Conservation (phyloP, 257 asterid genomes). For the Petrea volubilis region DNA sequence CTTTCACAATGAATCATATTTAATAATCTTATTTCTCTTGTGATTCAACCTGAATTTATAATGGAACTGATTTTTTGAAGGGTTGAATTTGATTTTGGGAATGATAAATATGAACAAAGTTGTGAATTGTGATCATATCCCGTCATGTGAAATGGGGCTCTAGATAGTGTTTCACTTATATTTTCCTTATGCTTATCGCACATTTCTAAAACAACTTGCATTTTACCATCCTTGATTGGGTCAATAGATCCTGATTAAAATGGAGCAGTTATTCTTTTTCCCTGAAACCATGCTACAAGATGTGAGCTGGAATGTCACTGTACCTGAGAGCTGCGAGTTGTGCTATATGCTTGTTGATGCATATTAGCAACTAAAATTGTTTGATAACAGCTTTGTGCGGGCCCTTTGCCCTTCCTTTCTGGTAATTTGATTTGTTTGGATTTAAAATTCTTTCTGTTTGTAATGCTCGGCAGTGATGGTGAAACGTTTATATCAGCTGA, state of each 20-base stretch:
- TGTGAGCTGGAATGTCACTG: neutral
- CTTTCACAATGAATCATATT: too few species aligned
- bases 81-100: slow-evolving; percentile 16
- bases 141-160: neutral
- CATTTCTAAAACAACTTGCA: neutral
- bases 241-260: slow-evolving; percentile 3
- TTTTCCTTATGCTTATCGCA: neutral
- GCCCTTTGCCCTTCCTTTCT: slow-evolving; percentile 16
- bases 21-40: neutral
- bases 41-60: neutral
- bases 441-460: slow-evolving; percentile 7
- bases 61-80: slow-evolving; percentile 1
- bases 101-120: neutral
- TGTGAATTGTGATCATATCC: neutral
- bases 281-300: neutral
- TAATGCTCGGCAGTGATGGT: slow-evolving; percentile 66
- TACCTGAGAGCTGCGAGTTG: slow-evolving; percentile 11
- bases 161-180: slow-evolving; percentile 7
- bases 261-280: neutral
- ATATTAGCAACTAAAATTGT: slow-evolving; percentile 2
- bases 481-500: slow-evolving; percentile 95
- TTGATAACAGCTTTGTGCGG: slow-evolving; percentile 11
- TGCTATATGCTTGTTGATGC: slow-evolving; percentile 4
- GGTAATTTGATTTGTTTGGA: slow-evolving; percentile 4
- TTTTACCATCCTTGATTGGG: neutral